These are phyloP conservation scores for Cruciata laevipes DNA, from an alignment of 257 asterid species.

Conservation along the genomic window DNA sequence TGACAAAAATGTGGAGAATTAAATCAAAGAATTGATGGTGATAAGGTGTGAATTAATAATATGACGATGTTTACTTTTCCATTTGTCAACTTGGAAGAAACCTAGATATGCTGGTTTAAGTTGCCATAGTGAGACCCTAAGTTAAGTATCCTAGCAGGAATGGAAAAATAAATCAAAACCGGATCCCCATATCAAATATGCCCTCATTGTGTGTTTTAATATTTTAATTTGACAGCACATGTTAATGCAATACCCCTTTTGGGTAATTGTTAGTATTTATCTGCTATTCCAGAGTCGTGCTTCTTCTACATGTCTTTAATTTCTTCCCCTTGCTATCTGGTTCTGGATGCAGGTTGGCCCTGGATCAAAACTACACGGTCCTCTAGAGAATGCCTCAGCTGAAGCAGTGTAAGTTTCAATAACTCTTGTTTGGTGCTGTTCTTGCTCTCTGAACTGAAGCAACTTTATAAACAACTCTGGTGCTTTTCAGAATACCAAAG, in stretches of 20 bases:
- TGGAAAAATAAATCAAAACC: not conserved
- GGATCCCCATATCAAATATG: not conserved
- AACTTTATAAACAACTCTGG: constrained; percentile 10
- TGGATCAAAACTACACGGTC: constrained; percentile 89
- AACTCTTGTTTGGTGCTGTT: constrained; percentile 11
- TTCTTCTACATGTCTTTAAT: not conserved
- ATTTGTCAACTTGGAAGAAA: not conserved
- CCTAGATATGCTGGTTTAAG: not conserved
- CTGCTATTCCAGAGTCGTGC: not conserved
- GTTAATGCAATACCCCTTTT: too few relatives aligned
- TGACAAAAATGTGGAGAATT: too few relatives aligned
- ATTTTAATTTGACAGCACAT: not conserved
- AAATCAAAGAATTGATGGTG: not conserved
- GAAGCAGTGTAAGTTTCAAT: constrained; percentile 67
- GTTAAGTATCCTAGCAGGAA: not conserved
- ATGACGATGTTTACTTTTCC: not conserved
- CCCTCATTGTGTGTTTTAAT: not conserved
- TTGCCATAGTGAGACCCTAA: not conserved
- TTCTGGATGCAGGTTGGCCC: constrained; percentile 75
- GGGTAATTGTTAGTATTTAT: too few relatives aligned
- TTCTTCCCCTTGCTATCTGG: constrained; percentile 16
- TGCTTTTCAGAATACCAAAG: constrained; percentile 63
- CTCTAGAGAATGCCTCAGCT: constrained; percentile 62
- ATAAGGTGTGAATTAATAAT: too few relatives aligned
- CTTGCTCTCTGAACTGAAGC: not conserved